Evolutionary conservation across 2,329 filamentous ascomycete genomes (phyloP), one percentile per base, ranked within the genome.

Genomic region (Colletotrichum sp.): DNA sequence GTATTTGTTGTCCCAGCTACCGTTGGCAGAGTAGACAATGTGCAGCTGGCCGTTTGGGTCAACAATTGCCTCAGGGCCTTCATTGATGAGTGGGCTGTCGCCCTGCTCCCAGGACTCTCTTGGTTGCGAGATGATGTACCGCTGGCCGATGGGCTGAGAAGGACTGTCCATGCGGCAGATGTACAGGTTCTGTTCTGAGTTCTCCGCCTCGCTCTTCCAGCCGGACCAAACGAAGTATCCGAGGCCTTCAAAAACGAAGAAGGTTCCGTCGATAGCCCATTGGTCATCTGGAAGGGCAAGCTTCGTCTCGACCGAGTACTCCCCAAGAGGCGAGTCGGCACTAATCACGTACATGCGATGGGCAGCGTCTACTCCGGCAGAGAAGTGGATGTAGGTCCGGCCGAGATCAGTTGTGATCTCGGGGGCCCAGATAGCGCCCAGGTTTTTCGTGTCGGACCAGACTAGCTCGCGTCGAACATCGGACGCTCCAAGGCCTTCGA

Each of bases 201-300:
- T 76, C 16, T 61, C 30, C 30, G 52, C 61, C 27, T 62, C 71
- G 5, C 27, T 73, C 10, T 32, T n/a, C 79, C 79, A 80, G n/a
- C 79, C 79, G 18, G 79, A 80, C 79, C 79, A 80, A 22, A 80
- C 79, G 36, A 79, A 80, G 75, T 76, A 80, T 16, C 78, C 75
- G 61, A 75, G 52, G 0, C 72, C 78, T 28, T 78, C 72, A 9
- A 78, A 80, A 22, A 56, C 71, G 39, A 80, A 78, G 18, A 77
- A 52, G 3, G 78, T 70, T 22, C 79, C 79, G 61, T 80, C 79
- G n/a, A 80, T 80, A 27, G 79, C 79, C 79, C 79, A 80, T 13
- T 74, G 60, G 43, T 80, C 78, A 48, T 79, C 79, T 1, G 79
- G 79, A 48, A 80, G 58, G 13, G 43, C 70, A 8, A 80, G 70